Conservation (phyloP, 768 basidiomycete genomes). For the Serendipita sp. region DNA sequence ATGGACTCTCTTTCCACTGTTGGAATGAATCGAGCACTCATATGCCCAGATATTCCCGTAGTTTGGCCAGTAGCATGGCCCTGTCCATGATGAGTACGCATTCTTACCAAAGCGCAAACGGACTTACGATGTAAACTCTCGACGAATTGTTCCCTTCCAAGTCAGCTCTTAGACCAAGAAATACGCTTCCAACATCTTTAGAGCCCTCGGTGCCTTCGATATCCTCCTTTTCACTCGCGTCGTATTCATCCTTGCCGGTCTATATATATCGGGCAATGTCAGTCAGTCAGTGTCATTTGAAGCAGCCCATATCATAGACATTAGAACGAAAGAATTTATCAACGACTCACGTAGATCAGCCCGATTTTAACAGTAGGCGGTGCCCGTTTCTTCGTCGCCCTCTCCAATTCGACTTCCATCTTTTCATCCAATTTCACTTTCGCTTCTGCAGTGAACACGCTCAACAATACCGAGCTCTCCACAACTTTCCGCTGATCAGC, state of each 20-base stretch:
- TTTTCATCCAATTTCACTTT: conserved; percentile 50
- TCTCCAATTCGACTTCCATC: conserved; percentile 53
- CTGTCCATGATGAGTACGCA: conserved; percentile 24
- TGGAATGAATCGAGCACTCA: conserved; percentile 78
- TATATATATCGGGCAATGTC: conserved; percentile 23
- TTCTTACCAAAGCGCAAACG: background rate
- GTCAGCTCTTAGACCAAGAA: conserved; percentile 76
- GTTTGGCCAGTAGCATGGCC: conserved; percentile 88
- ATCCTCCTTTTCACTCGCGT: conserved; percentile 56
- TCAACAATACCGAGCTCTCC: conserved; percentile 41
- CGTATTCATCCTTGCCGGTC: conserved; percentile 75
- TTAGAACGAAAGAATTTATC: background rate
- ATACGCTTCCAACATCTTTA: conserved; percentile 57
- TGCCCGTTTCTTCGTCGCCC: conserved; percentile 91
- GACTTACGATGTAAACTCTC: conserved; percentile 68
- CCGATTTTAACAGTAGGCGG: conserved; percentile 60
- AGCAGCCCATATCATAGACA: background rate
- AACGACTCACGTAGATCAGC: conserved; percentile 59
- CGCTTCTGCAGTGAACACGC: conserved; percentile 52
- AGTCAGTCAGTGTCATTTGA: background rate
- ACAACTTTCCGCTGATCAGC: conserved; percentile 23
- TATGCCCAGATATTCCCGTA: conserved; percentile 58
- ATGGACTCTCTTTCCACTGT: conserved; percentile 93
- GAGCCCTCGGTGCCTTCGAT: conserved; percentile 24
- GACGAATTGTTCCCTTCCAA: conserved; percentile 64